Base-by-base conservation (phyloP, 225 moss, liverwort and hornwort species). In the Bryoerythrophyllum caledonicum region DNA sequence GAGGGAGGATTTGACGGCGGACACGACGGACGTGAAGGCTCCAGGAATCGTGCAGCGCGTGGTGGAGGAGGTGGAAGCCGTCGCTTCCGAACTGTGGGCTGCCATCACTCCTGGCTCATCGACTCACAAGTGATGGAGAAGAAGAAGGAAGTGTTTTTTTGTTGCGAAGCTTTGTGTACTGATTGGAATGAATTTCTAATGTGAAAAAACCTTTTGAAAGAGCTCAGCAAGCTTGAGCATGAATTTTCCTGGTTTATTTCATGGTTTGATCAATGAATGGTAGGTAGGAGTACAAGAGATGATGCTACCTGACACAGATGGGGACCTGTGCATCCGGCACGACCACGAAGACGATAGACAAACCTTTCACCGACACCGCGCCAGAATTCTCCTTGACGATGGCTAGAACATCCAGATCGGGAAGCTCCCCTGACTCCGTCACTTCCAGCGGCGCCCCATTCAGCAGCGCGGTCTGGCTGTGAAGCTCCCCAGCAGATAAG, bases 21-120 rank as follows among this genome's bases (percentile, higher is more conserved):
- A 79, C 6, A n/a, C n/a, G n/a, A 63, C 81, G 19, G 64, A 74
- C 8, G 82, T 82, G 34, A 84, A 72, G 79, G 87, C 84, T 63
- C 87, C 84, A n/a, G 79, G 84, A 44, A 55, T 87, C 13, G 9
- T 82, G 53, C 76, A 82, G 37, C 82, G 87, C 24, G 68, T 65
- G 27, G 71, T 21, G 44, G 82, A 87, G 76, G 87, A 84, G 71
- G 82, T 87, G 74, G 64, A 87, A 82, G 84, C 79, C 43, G 60
- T 82, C 58, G 87, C 77, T 52, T 67, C 34, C 5, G 73, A 55
- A 49, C 11, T 79, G 19, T 84, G 82, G 87, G 71, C 70, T n/a
- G 68, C 79, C 27, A 68, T 87, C 59, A 76, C 76, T 62, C 82
- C 84, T 5, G 11, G 55, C 67, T n/a, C n/a, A n/a, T 67, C 87